Conservation (phyloP, 441 rosid species). For the Geranium incanum region DNA sequence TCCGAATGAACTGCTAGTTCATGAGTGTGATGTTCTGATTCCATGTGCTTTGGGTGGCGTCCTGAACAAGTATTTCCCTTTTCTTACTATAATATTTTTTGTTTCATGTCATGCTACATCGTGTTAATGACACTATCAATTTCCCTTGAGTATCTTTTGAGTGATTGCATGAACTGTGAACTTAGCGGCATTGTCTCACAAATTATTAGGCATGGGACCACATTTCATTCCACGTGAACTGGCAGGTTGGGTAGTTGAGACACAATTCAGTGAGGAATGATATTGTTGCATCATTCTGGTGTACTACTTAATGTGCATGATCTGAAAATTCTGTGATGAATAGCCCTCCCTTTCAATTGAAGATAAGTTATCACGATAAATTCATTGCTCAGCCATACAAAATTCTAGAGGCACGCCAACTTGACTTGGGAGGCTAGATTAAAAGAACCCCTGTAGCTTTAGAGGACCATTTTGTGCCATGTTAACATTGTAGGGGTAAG, state of each 20-base stretch:
- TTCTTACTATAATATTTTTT: not conserved
- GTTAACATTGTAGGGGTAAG: too few species aligned
- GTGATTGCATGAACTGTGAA: not conserved
- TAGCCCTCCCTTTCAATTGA: not conserved
- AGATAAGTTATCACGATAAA: too few species aligned
- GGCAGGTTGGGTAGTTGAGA: not conserved
- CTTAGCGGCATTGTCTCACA: not conserved
- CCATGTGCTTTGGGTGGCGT: constrained; percentile 96
- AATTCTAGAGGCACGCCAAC: too few species aligned
- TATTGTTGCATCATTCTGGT: not conserved
- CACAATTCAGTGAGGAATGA: not conserved
- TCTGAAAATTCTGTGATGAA: not conserved
- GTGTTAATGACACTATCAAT: not conserved
- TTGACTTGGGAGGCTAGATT: too few species aligned
- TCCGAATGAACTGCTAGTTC: constrained; percentile 54
- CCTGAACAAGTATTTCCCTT: constrained; percentile 52
- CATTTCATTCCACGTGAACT: not conserved
- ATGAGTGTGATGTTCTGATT: constrained; percentile 90
- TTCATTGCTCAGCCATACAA: too few species aligned
- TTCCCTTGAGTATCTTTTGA: not conserved
- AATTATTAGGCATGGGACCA: not conserved
- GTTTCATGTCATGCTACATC: not conserved
- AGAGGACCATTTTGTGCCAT: too few species aligned
- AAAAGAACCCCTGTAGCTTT: too few species aligned
- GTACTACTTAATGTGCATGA: not conserved